These are phyloP conservation scores for Pleurotus platypus DNA, from an alignment of 768 basidiomycete species.

Conservation along the genomic window DNA sequence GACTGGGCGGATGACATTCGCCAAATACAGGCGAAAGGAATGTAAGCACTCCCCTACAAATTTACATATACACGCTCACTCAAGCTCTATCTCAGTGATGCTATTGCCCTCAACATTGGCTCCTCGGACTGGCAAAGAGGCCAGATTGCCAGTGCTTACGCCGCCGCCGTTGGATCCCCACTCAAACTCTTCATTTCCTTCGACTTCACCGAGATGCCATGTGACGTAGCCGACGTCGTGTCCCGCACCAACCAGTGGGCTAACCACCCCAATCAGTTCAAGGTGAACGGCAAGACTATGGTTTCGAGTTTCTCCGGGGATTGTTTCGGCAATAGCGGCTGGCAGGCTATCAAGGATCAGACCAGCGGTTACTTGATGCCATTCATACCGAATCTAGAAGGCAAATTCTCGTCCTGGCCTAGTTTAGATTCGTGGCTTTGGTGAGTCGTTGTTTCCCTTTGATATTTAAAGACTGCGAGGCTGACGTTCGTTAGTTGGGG, in stretches of 20 bases:
- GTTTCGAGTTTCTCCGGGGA: slow-evolving; percentile 62
- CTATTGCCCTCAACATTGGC: slow-evolving; percentile 63
- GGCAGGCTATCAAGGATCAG: slow-evolving; percentile 44
- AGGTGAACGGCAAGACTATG: slow-evolving; percentile 47
- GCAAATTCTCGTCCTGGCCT: slow-evolving; percentile 43
- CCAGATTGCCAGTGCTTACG: slow-evolving; percentile 47
- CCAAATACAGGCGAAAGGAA: slow-evolving; percentile 35
- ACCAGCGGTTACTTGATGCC: slow-evolving; percentile 47
- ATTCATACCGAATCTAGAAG: slow-evolving; percentile 52
- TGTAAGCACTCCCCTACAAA: slow-evolving; percentile 26
- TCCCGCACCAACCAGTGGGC: slow-evolving; percentile 42
- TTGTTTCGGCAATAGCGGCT: slow-evolving; percentile 51
- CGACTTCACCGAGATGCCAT: slow-evolving; percentile 51
- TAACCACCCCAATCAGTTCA: slow-evolving; percentile 51
- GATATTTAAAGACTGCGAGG: not conserved
- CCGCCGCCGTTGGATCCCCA: slow-evolving; percentile 34
- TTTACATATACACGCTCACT: not conserved
- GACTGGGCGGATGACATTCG: slow-evolving; percentile 41
- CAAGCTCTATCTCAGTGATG: slow-evolving; percentile 41
- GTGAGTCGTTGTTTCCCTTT: slow-evolving; percentile 20
- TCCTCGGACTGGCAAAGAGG: slow-evolving; percentile 45
- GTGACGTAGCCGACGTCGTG: slow-evolving; percentile 39
- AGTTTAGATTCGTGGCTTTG: slow-evolving; percentile 47
- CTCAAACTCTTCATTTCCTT: slow-evolving; percentile 59
- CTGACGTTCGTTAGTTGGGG: slow-evolving; percentile 40